Base-by-base conservation (phyloP, 176 grass and related monocot species). In the Oryza coarctata region DNA sequence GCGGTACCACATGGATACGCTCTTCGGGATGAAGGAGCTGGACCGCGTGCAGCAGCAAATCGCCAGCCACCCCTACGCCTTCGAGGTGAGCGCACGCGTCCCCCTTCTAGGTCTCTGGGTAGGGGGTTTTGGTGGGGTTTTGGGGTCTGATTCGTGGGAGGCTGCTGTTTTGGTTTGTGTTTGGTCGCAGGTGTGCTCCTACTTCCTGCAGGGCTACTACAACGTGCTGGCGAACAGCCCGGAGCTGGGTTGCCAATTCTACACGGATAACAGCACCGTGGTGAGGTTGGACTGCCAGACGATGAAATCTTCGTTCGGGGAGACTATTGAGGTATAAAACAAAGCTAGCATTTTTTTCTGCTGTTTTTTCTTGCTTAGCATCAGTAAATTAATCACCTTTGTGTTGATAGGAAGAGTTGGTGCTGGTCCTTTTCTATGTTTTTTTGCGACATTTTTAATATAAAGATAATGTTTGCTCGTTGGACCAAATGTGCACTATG, bases 171-270 rank as follows among this genome's bases (percentile, higher is more conserved):
- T 38, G 27, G 33, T 35, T 35, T 9, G 18, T 23, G 65, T 30
- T 57, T 63, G 22, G 15, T 20, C 38, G 80, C 86, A 94, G 92
- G 80, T 91, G 68, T 86, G 92, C 29, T 86, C 92, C 68, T 81
- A 81, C 76, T 94, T 91, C 75, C 55, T 91, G 9, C 32, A 66
- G 26, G 75, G 89, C 62, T 94, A 94, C 70, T 94, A 94, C 86
- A 79, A 85, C 75, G 84, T 91, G 26, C 83, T 91, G 43, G 66
- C 89, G 28, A 87, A 81, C 80, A 49, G 79, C 55, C 86, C 92
- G 65, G 57, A 88, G 12, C 75, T 86, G 61, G 79, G 68, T 12
- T 65, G 27, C 26, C 71, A 94, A 70, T 94, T 94, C 86, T 94
- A 94, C 80, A 84, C 75, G 9, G 30, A 81, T n/a, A 28, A 32